Evolutionary conservation across 331 rosid species (phyloP).

Genomic region (Dryas integrifolia): DNA sequence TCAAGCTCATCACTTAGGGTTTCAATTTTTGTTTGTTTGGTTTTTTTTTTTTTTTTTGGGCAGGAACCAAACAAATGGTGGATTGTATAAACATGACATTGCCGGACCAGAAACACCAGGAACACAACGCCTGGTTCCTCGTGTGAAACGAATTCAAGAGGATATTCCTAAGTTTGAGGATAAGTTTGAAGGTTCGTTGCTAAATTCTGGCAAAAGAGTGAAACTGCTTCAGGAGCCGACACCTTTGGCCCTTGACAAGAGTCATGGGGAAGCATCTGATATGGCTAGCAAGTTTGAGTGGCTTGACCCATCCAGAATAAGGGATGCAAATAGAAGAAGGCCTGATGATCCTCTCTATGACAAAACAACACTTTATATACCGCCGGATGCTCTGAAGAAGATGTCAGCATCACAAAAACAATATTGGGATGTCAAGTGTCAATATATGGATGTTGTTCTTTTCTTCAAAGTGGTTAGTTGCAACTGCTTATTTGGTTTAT

Average conservation of each 20-base stretch:
- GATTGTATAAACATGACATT: conserved; percentile 34
- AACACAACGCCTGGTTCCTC: conserved; percentile 49
- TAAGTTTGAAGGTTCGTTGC: conserved; percentile 27
- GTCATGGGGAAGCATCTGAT: conserved; percentile 43
- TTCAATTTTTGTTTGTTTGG: background rate
- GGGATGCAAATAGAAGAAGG: conserved; percentile 73
- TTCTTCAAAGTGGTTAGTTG: conserved; percentile 96
- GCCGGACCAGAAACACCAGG: conserved; percentile 84
- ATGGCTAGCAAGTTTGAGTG: conserved; percentile 79
- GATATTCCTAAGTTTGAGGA: conserved; percentile 37
- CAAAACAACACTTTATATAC: conserved; percentile 62
- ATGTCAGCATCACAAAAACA: conserved; percentile 94
- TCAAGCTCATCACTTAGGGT: background rate
- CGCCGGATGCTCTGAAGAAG: conserved; percentile 68
- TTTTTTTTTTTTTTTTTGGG: conserved; percentile 2
- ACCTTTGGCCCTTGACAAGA: conserved; percentile 28
- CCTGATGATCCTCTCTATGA: conserved; percentile 64
- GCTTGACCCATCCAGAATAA: conserved; percentile 78
- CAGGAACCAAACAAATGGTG: conserved; percentile 45
- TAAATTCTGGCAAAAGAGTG: conserved; percentile 58
- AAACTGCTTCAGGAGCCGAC: conserved; percentile 54
- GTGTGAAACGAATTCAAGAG: conserved; percentile 60
- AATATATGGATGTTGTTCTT: conserved; percentile 83
- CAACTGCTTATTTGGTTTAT: background rate
- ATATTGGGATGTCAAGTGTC: conserved; percentile 87